Evolutionary conservation across 768 basidiomycete genomes (phyloP).

Genomic region (Hypholoma sublateritium): DNA sequence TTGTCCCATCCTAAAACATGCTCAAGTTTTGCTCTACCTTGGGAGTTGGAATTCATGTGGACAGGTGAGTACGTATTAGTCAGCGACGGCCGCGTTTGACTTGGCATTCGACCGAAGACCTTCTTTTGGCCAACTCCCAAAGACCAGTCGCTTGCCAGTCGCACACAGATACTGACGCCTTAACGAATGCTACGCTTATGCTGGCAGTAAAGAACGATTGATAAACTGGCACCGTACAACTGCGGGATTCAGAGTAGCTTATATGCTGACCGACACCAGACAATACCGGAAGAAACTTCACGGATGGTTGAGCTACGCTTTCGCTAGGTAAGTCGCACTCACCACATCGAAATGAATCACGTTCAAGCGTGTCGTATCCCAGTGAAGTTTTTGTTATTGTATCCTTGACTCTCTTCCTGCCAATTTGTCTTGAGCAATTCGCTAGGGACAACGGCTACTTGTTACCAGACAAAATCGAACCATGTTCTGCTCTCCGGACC

Average conservation of each 20-base stretch:
- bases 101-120: too few relatives aligned
- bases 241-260: background rate
- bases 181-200: too few relatives aligned
- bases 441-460: conserved; percentile 86
- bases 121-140: too few relatives aligned
- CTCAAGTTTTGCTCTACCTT: too few relatives aligned
- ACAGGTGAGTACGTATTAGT: too few relatives aligned
- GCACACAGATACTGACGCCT: too few relatives aligned
- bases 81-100: too few relatives aligned
- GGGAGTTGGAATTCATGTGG: too few relatives aligned
- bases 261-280: conserved; percentile 12
- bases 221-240: too few relatives aligned
- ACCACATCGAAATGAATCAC: background rate
- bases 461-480: conserved; percentile 62
- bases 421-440: conserved; percentile 85
- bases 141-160: too few relatives aligned
- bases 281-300: conserved; percentile 47
- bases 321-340: conserved; percentile 58
- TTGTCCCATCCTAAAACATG: too few relatives aligned
- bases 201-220: too few relatives aligned
- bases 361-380: background rate
- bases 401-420: conserved; percentile 77
- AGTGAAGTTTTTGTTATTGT: conserved; percentile 84
- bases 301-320: conserved; percentile 85
- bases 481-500: conserved; percentile 43